phyloP scores from a whole-genome alignment of 108 stramenopile genomes.

The Stephanodiscus minutulus region DNA sequence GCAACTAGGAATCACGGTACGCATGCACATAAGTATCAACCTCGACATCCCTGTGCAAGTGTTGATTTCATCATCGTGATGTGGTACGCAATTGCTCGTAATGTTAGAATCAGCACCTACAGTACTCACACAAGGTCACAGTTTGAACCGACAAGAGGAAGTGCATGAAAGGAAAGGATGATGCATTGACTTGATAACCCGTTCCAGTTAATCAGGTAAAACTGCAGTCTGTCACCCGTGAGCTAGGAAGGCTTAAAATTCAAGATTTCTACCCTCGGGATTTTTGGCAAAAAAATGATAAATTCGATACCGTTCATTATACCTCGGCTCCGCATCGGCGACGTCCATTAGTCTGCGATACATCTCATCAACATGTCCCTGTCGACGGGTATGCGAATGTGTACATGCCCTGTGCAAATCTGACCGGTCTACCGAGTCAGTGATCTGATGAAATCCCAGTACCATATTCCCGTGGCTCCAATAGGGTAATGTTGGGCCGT shows the following conservation, averaged over 20 bases:
- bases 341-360: conserved; percentile 22
- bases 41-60: conserved; percentile 49
- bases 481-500: conserved; percentile 46
- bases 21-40: conserved; percentile 3
- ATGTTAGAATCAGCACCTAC: too few species aligned
- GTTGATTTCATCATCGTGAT: conserved; percentile 45
- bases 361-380: conserved; percentile 45
- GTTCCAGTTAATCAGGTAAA: too few species aligned
- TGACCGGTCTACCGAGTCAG: conserved; percentile 7
- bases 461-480: conserved; percentile 46
- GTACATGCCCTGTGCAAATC: conserved; percentile 50
- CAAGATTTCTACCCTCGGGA: too few species aligned
- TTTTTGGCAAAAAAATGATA: too few species aligned
- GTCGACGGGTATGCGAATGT: conserved; percentile 50
- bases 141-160: too few species aligned
- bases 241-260: too few species aligned
- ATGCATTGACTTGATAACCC: too few species aligned
- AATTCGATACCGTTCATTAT: too few species aligned
- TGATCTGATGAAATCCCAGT: conserved; percentile 48
- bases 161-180: too few species aligned
- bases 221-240: too few species aligned
- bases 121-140: too few species aligned
- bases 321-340: too few species aligned
- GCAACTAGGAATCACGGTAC: conserved; percentile 28
- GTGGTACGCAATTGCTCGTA: not conserved